Percentiles rank a stretch among this genome's conserved stretches.
Conservation (phyloP, 169 alveolate genomes). For the Neospora caninum region DNA sequence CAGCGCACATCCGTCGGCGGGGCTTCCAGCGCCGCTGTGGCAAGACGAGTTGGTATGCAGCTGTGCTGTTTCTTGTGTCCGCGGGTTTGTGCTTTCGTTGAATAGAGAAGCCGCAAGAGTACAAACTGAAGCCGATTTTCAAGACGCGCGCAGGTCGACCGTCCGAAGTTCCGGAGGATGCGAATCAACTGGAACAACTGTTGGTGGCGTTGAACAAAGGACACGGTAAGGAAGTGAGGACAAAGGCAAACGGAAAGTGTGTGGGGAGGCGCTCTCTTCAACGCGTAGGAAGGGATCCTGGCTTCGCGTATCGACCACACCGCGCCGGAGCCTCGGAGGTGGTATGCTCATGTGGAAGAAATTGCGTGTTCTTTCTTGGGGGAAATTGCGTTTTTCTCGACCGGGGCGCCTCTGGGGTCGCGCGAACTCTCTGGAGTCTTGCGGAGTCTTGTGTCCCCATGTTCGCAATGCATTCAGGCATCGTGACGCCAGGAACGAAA, state of each 20-base stretch:
- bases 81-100: neutral
- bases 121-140: slow-evolving; percentile 25
- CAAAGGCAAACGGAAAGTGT: neutral
- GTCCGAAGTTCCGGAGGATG: neutral
- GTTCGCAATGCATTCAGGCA: no score
- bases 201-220: slow-evolving; percentile 17
- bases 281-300: no score
- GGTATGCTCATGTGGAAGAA: no score
- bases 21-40: neutral
- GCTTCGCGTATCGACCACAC: no score
- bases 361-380: no score
- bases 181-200: slow-evolving; percentile 1
- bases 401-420: no score
- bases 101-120: slow-evolving; percentile 20
- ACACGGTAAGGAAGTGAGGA: neutral
- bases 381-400: no score
- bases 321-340: no score
- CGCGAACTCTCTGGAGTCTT: no score
- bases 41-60: neutral
- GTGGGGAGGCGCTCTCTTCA: no score
- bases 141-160: slow-evolving; percentile 14
- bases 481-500: no score
- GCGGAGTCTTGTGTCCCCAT: no score
- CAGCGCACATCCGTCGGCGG: neutral
- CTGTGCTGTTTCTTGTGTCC: neutral